Conservation (phyloP, 164 flowering plant species). For the Berberis thunbergii region DNA sequence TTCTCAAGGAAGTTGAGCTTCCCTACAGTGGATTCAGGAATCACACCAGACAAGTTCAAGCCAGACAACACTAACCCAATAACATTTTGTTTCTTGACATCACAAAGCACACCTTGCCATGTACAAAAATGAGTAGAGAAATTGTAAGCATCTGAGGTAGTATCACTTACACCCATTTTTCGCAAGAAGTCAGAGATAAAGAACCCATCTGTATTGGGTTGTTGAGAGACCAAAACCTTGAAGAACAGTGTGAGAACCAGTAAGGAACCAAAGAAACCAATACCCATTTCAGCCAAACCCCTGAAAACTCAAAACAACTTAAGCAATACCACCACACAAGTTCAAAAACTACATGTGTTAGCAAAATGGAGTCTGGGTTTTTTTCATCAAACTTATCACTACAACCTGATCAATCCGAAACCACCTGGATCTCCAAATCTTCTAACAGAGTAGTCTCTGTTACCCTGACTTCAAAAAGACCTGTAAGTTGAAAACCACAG, state of each 20-base stretch:
- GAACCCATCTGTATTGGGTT: slow-evolving; percentile 74
- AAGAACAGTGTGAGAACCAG: slow-evolving; percentile 37
- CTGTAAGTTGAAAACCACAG: too few relatives aligned
- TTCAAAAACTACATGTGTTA: too few relatives aligned
- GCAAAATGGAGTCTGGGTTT: not conserved
- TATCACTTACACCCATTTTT: slow-evolving; percentile 41
- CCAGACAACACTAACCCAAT: slow-evolving; percentile 36
- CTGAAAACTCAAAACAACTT: not conserved
- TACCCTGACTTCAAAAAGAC: slow-evolving; percentile 2
- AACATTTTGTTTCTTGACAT: slow-evolving; percentile 26
- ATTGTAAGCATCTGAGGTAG: slow-evolving; percentile 24
- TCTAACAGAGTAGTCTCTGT: not conserved
- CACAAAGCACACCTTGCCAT: slow-evolving; percentile 63
- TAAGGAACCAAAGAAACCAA: slow-evolving; percentile 23
- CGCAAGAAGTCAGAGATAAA: slow-evolving; percentile 57
- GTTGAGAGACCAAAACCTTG: slow-evolving; percentile 36
- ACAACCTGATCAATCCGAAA: not conserved
- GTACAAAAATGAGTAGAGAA: slow-evolving; percentile 55
- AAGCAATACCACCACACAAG: too few relatives aligned
- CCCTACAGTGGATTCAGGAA: slow-evolving; percentile 83
- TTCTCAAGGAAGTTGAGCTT: slow-evolving; percentile 53
- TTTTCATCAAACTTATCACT: not conserved
- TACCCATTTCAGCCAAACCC: slow-evolving; percentile 34
- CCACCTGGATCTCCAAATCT: not conserved
- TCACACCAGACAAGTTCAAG: slow-evolving; percentile 55